Percentiles rank a stretch among this genome's conserved stretches.
Evolutionary conservation across 208 protist genomes (phyloP).

Genomic region (Acanthamoeba healyi): DNA sequence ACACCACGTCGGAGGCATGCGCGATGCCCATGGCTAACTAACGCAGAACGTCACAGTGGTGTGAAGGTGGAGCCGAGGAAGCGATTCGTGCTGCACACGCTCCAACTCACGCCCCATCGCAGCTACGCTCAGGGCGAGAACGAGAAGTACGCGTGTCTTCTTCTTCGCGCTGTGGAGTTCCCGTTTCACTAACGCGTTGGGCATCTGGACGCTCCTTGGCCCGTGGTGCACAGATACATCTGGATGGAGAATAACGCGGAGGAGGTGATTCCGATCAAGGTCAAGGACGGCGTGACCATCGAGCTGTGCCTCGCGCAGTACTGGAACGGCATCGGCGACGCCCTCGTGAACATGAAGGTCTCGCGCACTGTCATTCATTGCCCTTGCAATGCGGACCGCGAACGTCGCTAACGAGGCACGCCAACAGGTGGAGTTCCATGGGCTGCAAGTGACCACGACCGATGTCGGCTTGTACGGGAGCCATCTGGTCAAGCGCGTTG

Average conservation of each 20-base stretch:
- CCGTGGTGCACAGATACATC: background rate
- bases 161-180: no score
- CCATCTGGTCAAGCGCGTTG: conserved; percentile 55
- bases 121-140: conserved; percentile 33
- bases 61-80: conserved; percentile 38
- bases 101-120: conserved; percentile 53
- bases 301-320: conserved; percentile 72
- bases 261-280: conserved; percentile 43
- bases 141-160: conserved; percentile 54
- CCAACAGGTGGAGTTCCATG: conserved; percentile 68
- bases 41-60: background rate
- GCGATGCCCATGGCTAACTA: background rate
- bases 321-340: conserved; percentile 47
- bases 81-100: conserved; percentile 67
- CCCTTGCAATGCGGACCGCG: background rate
- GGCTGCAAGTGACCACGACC: background rate
- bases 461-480: conserved; percentile 56
- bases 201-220: no score
- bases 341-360: conserved; percentile 50
- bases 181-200: no score
- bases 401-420: background rate
- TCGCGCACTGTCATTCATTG: background rate
- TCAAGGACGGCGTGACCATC: conserved; percentile 38
- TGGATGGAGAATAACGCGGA: conserved; percentile 12
- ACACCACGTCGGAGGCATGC: background rate